phyloP scores from a whole-genome alignment of 176 grass and related monocot genomes.

The Thinopyrum elongatum region DNA sequence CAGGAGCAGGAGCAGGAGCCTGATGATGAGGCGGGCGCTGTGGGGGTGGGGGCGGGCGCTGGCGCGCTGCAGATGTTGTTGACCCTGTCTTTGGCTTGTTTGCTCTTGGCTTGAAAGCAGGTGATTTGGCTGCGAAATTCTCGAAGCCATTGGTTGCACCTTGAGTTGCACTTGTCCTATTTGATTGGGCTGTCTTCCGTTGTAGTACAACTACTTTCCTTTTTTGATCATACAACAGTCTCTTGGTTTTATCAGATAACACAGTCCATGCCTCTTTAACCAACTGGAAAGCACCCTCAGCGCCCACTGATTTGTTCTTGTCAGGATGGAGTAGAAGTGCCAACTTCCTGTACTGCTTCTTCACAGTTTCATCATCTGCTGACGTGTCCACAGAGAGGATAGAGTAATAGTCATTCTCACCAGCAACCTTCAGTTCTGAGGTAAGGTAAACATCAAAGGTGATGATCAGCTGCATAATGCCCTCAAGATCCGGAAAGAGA shows the following conservation, averaged over 20 bases:
- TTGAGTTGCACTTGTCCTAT: slow-evolving; percentile 3
- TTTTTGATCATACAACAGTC: slow-evolving; percentile 21
- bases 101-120: not conserved
- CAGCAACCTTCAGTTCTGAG: slow-evolving; percentile 25
- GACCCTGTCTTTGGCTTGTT: slow-evolving; percentile 25
- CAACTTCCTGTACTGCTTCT: slow-evolving; percentile 27
- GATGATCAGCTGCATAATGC: slow-evolving; percentile 33
- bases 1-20: not conserved
- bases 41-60: not conserved
- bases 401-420: slow-evolving; percentile 37
- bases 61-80: not conserved
- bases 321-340: slow-evolving; percentile 13
- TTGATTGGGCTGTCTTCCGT: not conserved
- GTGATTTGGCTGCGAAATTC: slow-evolving; percentile 14
- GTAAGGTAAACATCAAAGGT: slow-evolving; percentile 40
- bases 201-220: slow-evolving; percentile 23
- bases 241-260: slow-evolving; percentile 37
- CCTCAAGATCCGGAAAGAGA: slow-evolving; percentile 41
- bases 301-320: slow-evolving; percentile 29
- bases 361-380: slow-evolving; percentile 17
- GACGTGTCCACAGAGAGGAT: slow-evolving; percentile 31
- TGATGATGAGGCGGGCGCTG: not conserved
- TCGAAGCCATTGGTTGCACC: slow-evolving; percentile 14
- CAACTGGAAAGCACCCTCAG: slow-evolving; percentile 34
- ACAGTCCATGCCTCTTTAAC: slow-evolving; percentile 31